Conservation (phyloP, 2,329 filamentous ascomycete genomes). For the Thelonectria olida region DNA sequence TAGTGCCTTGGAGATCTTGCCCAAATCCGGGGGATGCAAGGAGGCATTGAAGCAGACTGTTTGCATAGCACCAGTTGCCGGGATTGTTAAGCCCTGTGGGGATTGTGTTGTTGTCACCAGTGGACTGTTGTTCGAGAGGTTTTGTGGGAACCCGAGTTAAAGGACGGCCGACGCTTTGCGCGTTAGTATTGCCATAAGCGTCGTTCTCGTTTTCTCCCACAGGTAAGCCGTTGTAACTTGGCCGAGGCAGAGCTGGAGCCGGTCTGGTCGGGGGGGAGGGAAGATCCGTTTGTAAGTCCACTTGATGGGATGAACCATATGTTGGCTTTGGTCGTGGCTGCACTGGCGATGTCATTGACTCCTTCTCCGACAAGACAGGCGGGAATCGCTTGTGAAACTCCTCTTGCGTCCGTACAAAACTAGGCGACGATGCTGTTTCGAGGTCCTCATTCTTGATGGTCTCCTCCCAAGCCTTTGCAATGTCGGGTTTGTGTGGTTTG, state of each 20-base stretch:
- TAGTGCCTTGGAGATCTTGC: slow-evolving; percentile 66
- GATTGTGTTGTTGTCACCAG: slow-evolving; percentile 35
- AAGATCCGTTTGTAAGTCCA: slow-evolving; percentile 57
- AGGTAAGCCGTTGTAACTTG: slow-evolving; percentile 81
- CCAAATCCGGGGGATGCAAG: slow-evolving; percentile 77
- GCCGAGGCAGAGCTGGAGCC: slow-evolving; percentile 72
- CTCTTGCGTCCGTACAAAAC: slow-evolving; percentile 76
- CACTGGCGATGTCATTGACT: slow-evolving; percentile 65
- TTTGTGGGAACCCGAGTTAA: slow-evolving; percentile 49
- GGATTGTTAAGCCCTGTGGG: slow-evolving; percentile 80
- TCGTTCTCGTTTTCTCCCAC: slow-evolving; percentile 49
- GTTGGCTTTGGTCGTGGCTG: slow-evolving; percentile 35
- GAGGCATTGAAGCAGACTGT: slow-evolving; percentile 86
- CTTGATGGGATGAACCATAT: slow-evolving; percentile 44
- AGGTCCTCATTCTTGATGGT: slow-evolving; percentile 73
- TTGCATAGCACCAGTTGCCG: slow-evolving; percentile 89
- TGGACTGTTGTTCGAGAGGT: slow-evolving; percentile 58
- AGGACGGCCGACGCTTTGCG: slow-evolving; percentile 49
- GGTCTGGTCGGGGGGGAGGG: slow-evolving; percentile 70
- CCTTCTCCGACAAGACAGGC: slow-evolving; percentile 68
- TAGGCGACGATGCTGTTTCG: slow-evolving; percentile 57
- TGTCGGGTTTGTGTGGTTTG: slow-evolving; percentile 80
- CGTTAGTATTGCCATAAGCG: slow-evolving; percentile 51
- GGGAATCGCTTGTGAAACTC: slow-evolving; percentile 88
- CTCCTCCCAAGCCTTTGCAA: slow-evolving; percentile 83